phyloP scores from a whole-genome alignment of 768 basidiomycete genomes.

The Lentinula boryana region DNA sequence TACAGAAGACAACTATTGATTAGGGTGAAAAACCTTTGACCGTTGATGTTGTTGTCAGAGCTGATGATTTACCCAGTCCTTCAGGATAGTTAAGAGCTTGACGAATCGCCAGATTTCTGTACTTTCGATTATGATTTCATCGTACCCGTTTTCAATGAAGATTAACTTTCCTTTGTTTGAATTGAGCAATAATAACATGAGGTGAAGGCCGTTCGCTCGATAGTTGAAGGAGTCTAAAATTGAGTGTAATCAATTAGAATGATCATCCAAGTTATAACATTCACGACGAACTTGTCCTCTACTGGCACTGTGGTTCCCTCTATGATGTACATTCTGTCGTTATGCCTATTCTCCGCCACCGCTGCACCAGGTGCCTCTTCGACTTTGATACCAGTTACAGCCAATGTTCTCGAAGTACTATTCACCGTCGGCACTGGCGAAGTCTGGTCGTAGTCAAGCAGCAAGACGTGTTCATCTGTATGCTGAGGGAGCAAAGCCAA shows the following conservation, averaged over 20 bases:
- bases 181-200: constrained; percentile 48
- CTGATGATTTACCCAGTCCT: neutral
- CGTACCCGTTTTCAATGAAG: neutral
- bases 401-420: constrained; percentile 39
- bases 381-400: constrained; percentile 55
- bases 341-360: constrained; percentile 43
- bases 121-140: neutral
- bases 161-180: constrained; percentile 55
- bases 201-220: constrained; percentile 38
- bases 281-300: constrained; percentile 43
- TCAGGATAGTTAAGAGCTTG: constrained; percentile 51
- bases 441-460: constrained; percentile 63
- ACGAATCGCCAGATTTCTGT: constrained; percentile 49
- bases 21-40: neutral
- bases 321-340: constrained; percentile 71
- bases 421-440: constrained; percentile 38
- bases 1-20: neutral
- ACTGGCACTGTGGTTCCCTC: constrained; percentile 45
- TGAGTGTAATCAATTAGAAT: neutral
- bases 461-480: constrained; percentile 63
- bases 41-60: neutral
- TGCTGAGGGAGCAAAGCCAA: constrained; percentile 54
- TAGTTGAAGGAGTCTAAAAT: constrained; percentile 11
- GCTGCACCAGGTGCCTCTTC: constrained; percentile 71
- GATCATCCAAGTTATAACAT: neutral